Percentiles rank a stretch among this genome's conserved stretches.
Evolutionary conservation across 768 basidiomycete genomes (phyloP).

Genomic region (Auricularia sp.): DNA sequence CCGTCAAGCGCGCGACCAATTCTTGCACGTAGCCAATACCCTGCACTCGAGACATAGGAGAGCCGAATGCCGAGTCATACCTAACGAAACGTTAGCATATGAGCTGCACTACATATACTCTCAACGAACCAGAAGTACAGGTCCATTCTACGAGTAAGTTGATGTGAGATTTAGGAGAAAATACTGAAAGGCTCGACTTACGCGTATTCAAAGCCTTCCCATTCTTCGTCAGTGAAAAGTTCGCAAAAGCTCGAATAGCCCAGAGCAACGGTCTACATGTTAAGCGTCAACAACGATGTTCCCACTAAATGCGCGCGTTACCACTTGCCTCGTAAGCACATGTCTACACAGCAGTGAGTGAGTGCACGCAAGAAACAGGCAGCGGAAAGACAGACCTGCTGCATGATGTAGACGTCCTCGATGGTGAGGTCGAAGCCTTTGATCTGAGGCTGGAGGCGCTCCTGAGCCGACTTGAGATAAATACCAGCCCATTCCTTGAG

Average conservation of each 20-base stretch:
- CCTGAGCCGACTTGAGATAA: slow-evolving; percentile 60
- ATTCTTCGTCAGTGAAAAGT: slow-evolving; percentile 84
- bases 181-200: slow-evolving; percentile 25
- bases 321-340: slow-evolving; percentile 69
- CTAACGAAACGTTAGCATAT: slow-evolving; percentile 12
- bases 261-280: slow-evolving; percentile 68
- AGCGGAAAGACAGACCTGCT: slow-evolving; percentile 32
- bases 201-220: slow-evolving; percentile 88
- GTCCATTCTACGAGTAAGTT: slow-evolving; percentile 39
- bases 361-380: background rate
- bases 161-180: background rate
- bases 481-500: slow-evolving; percentile 54
- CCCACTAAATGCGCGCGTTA: slow-evolving; percentile 4
- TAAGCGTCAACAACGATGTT: slow-evolving; percentile 2
- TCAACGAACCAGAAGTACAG: slow-evolving; percentile 44
- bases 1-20: slow-evolving; percentile 70
- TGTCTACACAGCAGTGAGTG: slow-evolving; percentile 21
- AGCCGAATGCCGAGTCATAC: slow-evolving; percentile 74
- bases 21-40: slow-evolving; percentile 80
- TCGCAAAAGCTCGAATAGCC: slow-evolving; percentile 89
- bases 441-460: slow-evolving; percentile 49
- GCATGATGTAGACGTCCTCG: slow-evolving; percentile 67
- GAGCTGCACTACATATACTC: background rate
- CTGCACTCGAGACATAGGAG: slow-evolving; percentile 64
- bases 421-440: slow-evolving; percentile 52